Evolutionary conservation across 2,329 filamentous ascomycete genomes (phyloP).

Genomic region (Scopulariopsis brevicaulis): DNA sequence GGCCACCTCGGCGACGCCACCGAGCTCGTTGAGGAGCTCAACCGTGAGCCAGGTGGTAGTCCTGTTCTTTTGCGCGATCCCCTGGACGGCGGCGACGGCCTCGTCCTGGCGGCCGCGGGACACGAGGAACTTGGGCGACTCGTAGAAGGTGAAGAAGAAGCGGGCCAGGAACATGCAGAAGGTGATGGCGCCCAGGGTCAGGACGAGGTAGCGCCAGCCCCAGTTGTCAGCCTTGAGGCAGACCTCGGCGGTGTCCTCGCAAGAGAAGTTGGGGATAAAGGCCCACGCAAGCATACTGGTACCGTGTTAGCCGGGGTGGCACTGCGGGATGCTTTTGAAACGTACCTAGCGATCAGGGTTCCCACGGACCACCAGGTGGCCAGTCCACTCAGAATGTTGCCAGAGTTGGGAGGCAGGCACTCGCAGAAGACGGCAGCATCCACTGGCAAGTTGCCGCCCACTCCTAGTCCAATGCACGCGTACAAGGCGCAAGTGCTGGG

Average conservation of each 20-base stretch:
- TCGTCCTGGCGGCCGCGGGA: conserved; percentile 29
- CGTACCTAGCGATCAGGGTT: background rate
- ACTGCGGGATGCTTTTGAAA: background rate
- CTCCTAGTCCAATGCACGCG: background rate
- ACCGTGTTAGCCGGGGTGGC: conserved; percentile 28
- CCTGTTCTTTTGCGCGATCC: conserved; percentile 27
- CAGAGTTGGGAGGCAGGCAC: background rate
- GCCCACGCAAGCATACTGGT: conserved; percentile 31
- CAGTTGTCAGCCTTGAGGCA: conserved; percentile 29
- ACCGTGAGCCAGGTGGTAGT: conserved; percentile 20
- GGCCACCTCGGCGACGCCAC: background rate
- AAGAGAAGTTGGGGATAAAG: conserved; percentile 27
- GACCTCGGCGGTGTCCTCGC: conserved; percentile 16
- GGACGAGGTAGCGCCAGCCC: conserved; percentile 37
- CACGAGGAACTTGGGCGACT: conserved; percentile 33
- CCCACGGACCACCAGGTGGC: background rate
- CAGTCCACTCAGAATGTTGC: background rate
- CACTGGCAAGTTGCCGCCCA: background rate
- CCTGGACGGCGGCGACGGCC: conserved; percentile 32
- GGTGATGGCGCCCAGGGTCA: conserved; percentile 29
- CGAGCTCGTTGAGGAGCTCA: conserved; percentile 19
- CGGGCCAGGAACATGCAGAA: conserved; percentile 29
- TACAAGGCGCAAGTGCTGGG: background rate
- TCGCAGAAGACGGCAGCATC: background rate
- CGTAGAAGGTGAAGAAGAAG: conserved; percentile 31